Evolutionary conservation across 345 rosid species (phyloP).

Genomic region (Raphanus raphanistrum): DNA sequence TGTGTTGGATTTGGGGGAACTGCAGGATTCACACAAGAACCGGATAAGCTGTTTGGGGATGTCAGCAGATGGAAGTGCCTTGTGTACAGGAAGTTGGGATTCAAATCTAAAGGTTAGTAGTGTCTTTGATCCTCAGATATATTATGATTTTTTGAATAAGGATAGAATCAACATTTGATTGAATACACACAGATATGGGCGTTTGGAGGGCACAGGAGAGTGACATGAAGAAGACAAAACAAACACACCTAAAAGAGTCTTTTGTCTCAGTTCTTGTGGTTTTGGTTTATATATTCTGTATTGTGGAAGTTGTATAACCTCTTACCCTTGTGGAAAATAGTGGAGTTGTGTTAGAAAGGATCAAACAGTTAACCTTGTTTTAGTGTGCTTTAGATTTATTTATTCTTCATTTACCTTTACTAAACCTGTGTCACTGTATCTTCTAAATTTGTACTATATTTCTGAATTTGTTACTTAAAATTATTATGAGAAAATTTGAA

Average conservation of each 20-base stretch:
- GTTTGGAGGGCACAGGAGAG: conserved; percentile 84
- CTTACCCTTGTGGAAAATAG: conserved; percentile 24
- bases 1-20: conserved; percentile 73
- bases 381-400: background rate
- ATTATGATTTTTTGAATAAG: background rate
- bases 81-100: conserved; percentile 99
- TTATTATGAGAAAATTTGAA: background rate
- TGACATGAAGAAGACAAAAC: conserved; percentile 43
- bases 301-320: conserved; percentile 1
- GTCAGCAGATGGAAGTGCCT: conserved; percentile 98
- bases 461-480: background rate
- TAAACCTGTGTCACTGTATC: too few species aligned
- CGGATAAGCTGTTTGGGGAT: conserved; percentile 88
- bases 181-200: conserved; percentile 78
- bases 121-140: background rate
- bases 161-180: background rate
- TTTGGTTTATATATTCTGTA: conserved; percentile 17
- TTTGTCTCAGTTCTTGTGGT: conserved; percentile 9
- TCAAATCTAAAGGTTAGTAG: conserved; percentile 86
- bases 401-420: too few species aligned
- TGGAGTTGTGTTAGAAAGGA: conserved; percentile 12
- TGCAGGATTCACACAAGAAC: conserved; percentile 72
- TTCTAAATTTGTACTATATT: too few species aligned
- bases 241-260: conserved; percentile 8
- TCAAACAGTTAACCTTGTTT: background rate